These are phyloP conservation scores for Candida xyloterini DNA, from an alignment of 805 yeast genomes.

Conservation along the genomic window DNA sequence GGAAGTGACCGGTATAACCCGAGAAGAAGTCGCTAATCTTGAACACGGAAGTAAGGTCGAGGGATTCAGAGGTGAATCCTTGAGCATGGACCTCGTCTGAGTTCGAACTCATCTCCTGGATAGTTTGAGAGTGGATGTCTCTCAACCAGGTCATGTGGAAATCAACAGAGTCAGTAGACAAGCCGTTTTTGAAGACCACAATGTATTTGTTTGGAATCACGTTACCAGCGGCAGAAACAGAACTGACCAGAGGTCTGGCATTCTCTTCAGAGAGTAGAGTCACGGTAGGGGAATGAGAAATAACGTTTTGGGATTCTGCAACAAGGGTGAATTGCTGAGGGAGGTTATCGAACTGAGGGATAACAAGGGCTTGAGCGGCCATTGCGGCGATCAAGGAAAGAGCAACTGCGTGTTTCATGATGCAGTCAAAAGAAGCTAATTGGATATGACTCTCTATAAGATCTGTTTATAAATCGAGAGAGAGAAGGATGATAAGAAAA, in stretches of 20 bases:
- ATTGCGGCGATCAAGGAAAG: conserved; percentile 26
- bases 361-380: conserved; percentile 52
- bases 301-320: not conserved
- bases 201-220: conserved; percentile 76
- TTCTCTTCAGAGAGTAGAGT: conserved; percentile 21
- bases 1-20: conserved; percentile 87
- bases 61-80: conserved; percentile 26
- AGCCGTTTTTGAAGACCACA: conserved; percentile 72
- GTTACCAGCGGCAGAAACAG: conserved; percentile 42
- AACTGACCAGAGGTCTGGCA: conserved; percentile 47
- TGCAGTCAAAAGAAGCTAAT: conserved; percentile 3
- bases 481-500: conserved; percentile 2
- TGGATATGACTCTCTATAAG: conserved; percentile 5
- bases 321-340: conserved; percentile 20
- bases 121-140: conserved; percentile 44
- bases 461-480: not conserved
- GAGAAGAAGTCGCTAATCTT: conserved; percentile 52
- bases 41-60: conserved; percentile 63
- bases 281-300: conserved; percentile 2
- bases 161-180: conserved; percentile 48
- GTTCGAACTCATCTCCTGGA: conserved; percentile 26
- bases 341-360: conserved; percentile 41
- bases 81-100: conserved; percentile 19
- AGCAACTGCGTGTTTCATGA: conserved; percentile 24
- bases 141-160: conserved; percentile 70